A percentile compares a stretch with the other conserved stretches of the same genome.
phyloP scores from a whole-genome alignment of 768 basidiomycete genomes.

The Xerocomellus chrysenteron region DNA sequence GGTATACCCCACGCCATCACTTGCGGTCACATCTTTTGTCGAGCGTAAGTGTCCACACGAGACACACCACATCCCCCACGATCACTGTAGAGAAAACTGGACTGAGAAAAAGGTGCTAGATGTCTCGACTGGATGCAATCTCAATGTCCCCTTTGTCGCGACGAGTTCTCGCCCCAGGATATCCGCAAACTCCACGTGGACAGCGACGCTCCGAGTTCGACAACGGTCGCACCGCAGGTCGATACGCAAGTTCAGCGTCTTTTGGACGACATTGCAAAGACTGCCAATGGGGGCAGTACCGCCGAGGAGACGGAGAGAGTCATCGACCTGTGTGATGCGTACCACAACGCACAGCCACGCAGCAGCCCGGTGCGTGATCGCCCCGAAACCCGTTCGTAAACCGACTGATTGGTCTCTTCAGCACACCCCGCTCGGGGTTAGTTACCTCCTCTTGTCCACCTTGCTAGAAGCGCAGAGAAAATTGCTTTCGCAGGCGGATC shows the following conservation, averaged over 20 bases:
- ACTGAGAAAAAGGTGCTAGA: not conserved
- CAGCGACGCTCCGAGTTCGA: not conserved
- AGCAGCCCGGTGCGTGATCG: not conserved
- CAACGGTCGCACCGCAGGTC: not conserved
- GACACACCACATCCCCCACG: not conserved
- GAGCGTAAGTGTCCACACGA: not conserved
- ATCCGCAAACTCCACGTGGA: conserved; percentile 6
- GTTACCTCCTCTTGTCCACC: not conserved
- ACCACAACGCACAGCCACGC: not conserved
- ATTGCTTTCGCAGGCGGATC: not conserved
- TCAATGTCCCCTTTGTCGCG: conserved; percentile 13
- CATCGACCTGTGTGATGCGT: not conserved
- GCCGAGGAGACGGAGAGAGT: conserved; percentile 9
- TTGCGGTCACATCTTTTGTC: conserved; percentile 18
- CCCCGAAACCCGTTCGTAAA: not conserved
- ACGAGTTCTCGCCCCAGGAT: not conserved
- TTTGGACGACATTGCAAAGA: not conserved
- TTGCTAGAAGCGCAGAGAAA: conserved; percentile 1
- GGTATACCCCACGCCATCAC: conserved; percentile 3
- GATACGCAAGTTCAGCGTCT: not conserved
- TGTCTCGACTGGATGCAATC: conserved; percentile 8
- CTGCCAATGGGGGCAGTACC: not conserved
- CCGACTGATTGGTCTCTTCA: not conserved
- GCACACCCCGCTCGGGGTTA: not conserved
- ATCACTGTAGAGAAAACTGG: too few relatives aligned